Conservation (phyloP, 169 alveolate genomes). For the Plasmodium fragile region DNA sequence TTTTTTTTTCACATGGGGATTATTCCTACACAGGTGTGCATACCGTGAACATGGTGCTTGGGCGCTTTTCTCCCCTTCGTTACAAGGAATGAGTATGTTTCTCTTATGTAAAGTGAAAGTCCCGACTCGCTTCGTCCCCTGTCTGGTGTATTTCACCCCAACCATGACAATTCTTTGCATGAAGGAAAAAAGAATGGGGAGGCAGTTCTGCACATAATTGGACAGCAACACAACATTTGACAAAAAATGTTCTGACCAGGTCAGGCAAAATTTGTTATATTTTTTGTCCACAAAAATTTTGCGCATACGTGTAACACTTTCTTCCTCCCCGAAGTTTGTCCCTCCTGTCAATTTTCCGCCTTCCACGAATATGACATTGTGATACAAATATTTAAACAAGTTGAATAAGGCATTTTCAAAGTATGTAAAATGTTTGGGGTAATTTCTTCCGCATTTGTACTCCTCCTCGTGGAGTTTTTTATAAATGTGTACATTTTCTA, state of each 20-base stretch:
- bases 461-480: background rate
- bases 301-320: background rate
- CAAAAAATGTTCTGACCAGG: slow-evolving; percentile 34
- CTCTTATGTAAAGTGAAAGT: background rate
- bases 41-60: background rate
- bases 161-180: slow-evolving; percentile 12
- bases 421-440: slow-evolving; percentile 20
- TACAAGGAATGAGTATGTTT: background rate
- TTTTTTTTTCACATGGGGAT: background rate
- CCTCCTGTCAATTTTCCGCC: background rate
- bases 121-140: background rate
- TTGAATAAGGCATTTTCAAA: slow-evolving; percentile 19
- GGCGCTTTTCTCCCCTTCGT: background rate
- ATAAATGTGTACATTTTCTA: slow-evolving; percentile 5
- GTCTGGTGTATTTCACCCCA: background rate
- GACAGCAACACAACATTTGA: slow-evolving; percentile 65
- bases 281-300: background rate
- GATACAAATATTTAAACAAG: slow-evolving; percentile 20
- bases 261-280: slow-evolving; percentile 13
- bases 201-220: slow-evolving; percentile 37
- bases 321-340: background rate
- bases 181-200: slow-evolving; percentile 49
- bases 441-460: slow-evolving; percentile 10
- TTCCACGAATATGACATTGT: slow-evolving; percentile 1
- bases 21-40: slow-evolving; percentile 4